Base-by-base conservation (phyloP, 2,329 filamentous ascomycete genomes). In the Orbilia javanica region DNA sequence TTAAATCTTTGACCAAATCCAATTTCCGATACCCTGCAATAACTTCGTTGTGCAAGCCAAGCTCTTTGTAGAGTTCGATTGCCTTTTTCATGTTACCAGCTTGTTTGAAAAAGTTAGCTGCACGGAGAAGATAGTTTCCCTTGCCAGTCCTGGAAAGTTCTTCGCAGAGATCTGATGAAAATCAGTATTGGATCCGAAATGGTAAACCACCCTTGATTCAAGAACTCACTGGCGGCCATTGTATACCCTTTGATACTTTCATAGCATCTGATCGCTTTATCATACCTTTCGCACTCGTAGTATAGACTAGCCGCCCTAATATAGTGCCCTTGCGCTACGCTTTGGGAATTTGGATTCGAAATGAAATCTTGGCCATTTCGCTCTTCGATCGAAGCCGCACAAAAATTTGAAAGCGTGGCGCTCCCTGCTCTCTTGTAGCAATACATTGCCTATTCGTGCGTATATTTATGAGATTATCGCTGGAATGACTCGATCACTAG, bases 161-260 rank as follows among this genome's bases (percentile, higher is more conserved):
- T 20, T 66, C 63, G 46, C 63, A 66, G 4, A 66, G 63, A 3
- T 66, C 63, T 66, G 13, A n/a, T 6, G 2, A 39, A n/a, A 25
- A 11, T 66, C 52, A 66, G 44, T n/a, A 65, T 18, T 4, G 15
- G 3, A 3, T 5, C 4, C 13, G 4, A 46, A 11, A 15, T 20
- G 20, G 5, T 2, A 44, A 6, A 20, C 4, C n/a, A 48, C 15
- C 34, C n/a, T n/a, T n/a, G n/a, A n/a, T n/a, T n/a, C n/a, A n/a
- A n/a, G n/a, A n/a, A 13, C 67, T 34, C 20, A 71, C 68, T 31
- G 15, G 20, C 68, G 48, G 68, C 68, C 27, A 42, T 2, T 20
- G 31, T 8, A 22, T 52, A 71, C 4, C 55, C 68, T 36, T 55
- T 64, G 4, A 71, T 71, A 22, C 68, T 71, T 25, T 71, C 68